phyloP scores from a whole-genome alignment of 1,284 basidiomycete species.

The Phylloporus sp. region DNA sequence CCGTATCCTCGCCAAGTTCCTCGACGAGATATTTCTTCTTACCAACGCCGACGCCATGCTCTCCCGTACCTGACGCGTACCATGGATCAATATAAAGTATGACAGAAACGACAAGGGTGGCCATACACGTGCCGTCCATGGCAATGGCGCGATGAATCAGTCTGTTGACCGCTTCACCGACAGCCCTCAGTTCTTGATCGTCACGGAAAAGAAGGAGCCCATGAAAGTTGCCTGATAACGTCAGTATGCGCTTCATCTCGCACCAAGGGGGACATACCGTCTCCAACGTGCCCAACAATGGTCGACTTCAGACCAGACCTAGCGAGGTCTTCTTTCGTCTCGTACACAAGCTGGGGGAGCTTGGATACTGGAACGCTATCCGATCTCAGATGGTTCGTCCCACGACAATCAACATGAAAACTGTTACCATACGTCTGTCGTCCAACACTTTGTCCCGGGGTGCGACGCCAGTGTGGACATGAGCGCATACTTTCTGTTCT shows the following conservation, averaged over 20 bases:
- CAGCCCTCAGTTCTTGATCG: conserved; percentile 64
- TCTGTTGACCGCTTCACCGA: conserved; percentile 69
- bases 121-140: conserved; percentile 77
- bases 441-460: conserved; percentile 78
- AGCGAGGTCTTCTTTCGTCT: conserved; percentile 81
- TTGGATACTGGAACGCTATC: conserved; percentile 81
- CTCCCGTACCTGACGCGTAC: conserved; percentile 58
- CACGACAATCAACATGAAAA: conserved; percentile 24
- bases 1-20: conserved; percentile 81
- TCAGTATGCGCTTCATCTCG: conserved; percentile 20
- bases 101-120: not conserved
- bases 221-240: conserved; percentile 65
- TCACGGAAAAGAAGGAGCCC: conserved; percentile 72
- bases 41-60: conserved; percentile 80
- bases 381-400: not conserved
- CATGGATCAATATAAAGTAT: conserved; percentile 11
- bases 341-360: conserved; percentile 70
- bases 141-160: conserved; percentile 72
- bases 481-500: conserved; percentile 86
- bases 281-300: conserved; percentile 87
- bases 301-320: conserved; percentile 69
- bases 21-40: conserved; percentile 76
- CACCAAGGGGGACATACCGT: conserved; percentile 61
- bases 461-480: conserved; percentile 74
- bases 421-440: conserved; percentile 84